phyloP scores from a whole-genome alignment of 805 yeast species.

The Ogataea degrootiae region DNA sequence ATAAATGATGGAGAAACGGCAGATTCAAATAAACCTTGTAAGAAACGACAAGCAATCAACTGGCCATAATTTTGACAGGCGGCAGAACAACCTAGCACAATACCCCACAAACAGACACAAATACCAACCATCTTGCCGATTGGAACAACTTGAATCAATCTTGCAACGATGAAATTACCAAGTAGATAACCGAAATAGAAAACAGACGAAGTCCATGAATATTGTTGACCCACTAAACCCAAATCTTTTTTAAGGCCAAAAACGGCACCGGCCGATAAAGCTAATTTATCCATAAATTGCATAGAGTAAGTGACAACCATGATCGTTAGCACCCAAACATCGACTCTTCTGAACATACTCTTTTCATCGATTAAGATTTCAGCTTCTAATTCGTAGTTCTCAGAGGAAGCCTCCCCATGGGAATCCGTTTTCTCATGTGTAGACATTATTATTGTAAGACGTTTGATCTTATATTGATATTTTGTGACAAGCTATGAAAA shows the following conservation, averaged over 20 bases:
- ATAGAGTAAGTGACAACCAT: constrained; percentile 46
- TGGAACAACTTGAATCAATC: constrained; percentile 50
- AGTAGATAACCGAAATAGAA: constrained; percentile 54
- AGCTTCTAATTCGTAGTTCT: constrained; percentile 7
- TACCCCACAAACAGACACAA: constrained; percentile 60
- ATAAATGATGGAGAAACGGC: constrained; percentile 55
- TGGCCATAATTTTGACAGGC: constrained; percentile 37
- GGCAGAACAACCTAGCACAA: constrained; percentile 51
- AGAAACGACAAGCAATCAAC: constrained; percentile 41
- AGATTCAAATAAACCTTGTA: constrained; percentile 50
- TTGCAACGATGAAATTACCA: constrained; percentile 47
- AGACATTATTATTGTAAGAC: not conserved
- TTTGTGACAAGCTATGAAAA: not conserved
- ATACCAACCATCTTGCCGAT: constrained; percentile 46
- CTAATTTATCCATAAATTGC: constrained; percentile 51
- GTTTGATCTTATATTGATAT: not conserved
- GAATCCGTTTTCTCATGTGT: not conserved
- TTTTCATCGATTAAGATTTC: constrained; percentile 10
- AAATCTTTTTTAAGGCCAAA: constrained; percentile 50
- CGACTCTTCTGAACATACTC: constrained; percentile 38
- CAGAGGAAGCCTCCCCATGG: not conserved
- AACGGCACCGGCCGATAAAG: constrained; percentile 49
- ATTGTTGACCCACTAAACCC: constrained; percentile 39
- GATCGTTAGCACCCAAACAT: constrained; percentile 43
- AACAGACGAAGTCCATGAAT: constrained; percentile 32